Base-by-base conservation (phyloP, 2,329 filamentous ascomycete genomes). In the Laburnicola sp. region DNA sequence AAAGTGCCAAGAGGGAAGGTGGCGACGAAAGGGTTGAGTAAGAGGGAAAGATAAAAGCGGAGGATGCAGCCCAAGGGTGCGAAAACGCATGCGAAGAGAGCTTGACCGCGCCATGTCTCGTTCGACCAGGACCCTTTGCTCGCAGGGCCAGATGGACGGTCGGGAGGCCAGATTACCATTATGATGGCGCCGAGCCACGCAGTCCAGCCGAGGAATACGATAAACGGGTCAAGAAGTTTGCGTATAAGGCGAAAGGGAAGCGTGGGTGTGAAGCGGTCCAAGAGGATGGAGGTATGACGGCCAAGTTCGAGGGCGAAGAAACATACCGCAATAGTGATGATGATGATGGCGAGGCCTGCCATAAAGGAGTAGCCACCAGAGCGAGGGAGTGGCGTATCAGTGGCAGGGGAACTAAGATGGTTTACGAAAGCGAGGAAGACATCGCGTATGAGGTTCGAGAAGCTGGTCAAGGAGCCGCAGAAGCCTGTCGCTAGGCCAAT, bases 1-100 rank as follows among this genome's bases (percentile, higher is more conserved):
- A 97, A 96, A 0, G 93, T 97, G 2, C 93, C 93, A 0, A 97
- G 71, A 0, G 93, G 93, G 59, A 97, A 97, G 0, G 80, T 75
- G 0, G 84, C 71, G 0, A 84, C 60, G 21, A 83, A 78, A 0
- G 81, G 76, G 63, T 97, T 97, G n/a, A 96, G 80, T 23, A 77
- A 71, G 5, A 88, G 67, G 0, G 88, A 88, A 1, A 82, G 72
- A 67, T 91, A 92, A 75, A 89, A 96, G 3, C 93, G 83, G 0
- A 81, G 67, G 0, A 96, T 73, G 59, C 88, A 92, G 0, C 93
- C 93, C 0, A 90, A 59, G 0, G 93, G 93, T 1, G 91, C 88
- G 63, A 97, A 94, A 2, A 91, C 85, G 25, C 94, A 77, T 0
- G 91, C 82, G 62, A 96, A 93, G 0, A 89, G 75, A 0, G 83